Evolutionary conservation across 805 yeast genomes (phyloP), one percentile per base, ranked within the genome.

Genomic region (Ogataea nitratoaversa): DNA sequence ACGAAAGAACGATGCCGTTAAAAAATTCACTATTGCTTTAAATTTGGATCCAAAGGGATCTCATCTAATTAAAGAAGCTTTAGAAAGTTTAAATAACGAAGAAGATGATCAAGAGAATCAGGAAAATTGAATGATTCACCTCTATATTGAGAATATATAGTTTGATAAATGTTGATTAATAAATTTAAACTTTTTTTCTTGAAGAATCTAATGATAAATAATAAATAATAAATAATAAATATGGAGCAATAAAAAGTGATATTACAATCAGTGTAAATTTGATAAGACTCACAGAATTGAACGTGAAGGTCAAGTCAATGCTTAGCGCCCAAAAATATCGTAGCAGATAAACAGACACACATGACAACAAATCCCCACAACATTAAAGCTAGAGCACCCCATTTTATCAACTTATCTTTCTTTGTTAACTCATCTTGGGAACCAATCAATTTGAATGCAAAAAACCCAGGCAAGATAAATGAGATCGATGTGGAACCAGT

Each of bases 401-500:
- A 59, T 50, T 72, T 74, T 39, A 74, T 56, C 6, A 57, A 20
- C 17, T 37, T 47, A 18, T 70, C 72, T 12, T 57, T 52, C 19
- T 32, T 46, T n/a, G 44, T 22, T 8, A 43, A 32, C 9, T 28
- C 37, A 14, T 43, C 19, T 16, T 68, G 72, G 5, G 75, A 63
- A n/a, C 78, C 82, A 39, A 85, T 74, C 43, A 89, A 68, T 50
- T 75, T 79, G 63, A 75, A 87, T 3, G 91, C 95, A 57, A 89
- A 87, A 18, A 87, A 65, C 0, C 96, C 96, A 0, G 97, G 97
- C 34, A 89, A 69, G 22, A 87, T 88, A 57, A 89, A 89, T 11
- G 96, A 88, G 37, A 90, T 88, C 5, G 95, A 78, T 0, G 96
- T 89, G 1, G 95, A 86, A 0, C 96, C 96, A 0, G 96, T 88